phyloP scores from a whole-genome alignment of 1,139 yeast genomes.

The Yamadazyma atlantica region DNA sequence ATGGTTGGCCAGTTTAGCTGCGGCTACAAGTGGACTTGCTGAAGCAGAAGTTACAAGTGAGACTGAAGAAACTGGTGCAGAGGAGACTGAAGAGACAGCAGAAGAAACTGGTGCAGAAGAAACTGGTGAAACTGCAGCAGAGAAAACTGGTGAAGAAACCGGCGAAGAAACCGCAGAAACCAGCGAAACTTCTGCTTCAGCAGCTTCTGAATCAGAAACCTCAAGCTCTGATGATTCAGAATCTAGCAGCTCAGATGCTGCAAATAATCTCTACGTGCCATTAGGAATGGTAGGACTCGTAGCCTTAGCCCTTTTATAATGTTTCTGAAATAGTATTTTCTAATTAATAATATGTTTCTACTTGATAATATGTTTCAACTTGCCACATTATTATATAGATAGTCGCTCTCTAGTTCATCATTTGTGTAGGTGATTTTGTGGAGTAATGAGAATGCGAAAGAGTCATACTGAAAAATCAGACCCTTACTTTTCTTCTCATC shows the following conservation, averaged over 20 bases:
- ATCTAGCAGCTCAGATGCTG: conserved; percentile 1
- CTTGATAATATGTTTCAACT: too few species aligned
- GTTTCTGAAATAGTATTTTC: not conserved
- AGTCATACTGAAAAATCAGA: not conserved
- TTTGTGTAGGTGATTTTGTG: not conserved
- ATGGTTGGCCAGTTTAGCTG: too few species aligned
- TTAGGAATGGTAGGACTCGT: not conserved
- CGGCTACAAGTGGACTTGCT: too few species aligned
- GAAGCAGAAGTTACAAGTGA: too few species aligned
- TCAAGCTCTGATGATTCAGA: not conserved
- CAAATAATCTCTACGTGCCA: not conserved
- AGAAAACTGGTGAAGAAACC: not conserved
- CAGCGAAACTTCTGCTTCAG: not conserved
- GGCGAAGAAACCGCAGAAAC: not conserved
- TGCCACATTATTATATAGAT: too few species aligned
- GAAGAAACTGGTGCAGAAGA: too few species aligned
- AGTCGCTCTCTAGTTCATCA: too few species aligned
- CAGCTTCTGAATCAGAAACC: not conserved
- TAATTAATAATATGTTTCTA: too few species aligned
- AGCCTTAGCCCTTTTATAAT: not conserved
- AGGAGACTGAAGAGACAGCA: too few species aligned
- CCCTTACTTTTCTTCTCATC: not conserved
- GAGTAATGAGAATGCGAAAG: too few species aligned
- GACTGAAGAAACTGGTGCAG: too few species aligned
- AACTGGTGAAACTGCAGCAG: too few species aligned